Percentiles rank a stretch among this genome's conserved stretches.
phyloP scores from a whole-genome alignment of 768 basidiomycete species.

The Leucosporidium creatinivorum region DNA sequence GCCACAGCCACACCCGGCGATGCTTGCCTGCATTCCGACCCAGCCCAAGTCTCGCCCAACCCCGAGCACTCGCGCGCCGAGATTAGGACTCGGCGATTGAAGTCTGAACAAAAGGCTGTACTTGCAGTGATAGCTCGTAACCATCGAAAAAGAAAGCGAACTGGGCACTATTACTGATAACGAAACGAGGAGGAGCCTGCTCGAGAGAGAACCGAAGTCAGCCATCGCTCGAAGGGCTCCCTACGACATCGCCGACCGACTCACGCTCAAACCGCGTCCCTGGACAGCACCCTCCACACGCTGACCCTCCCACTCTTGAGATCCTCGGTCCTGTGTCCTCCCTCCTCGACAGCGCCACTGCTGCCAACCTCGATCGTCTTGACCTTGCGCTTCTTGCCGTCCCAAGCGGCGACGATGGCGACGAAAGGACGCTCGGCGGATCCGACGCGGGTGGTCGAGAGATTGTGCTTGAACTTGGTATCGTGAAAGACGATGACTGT shows the following conservation, averaged over 20 bases:
- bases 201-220: no score
- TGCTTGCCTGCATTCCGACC: no score
- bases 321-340: constrained; percentile 24
- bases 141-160: no score
- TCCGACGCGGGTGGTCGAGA: constrained; percentile 22
- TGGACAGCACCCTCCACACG: constrained; percentile 17
- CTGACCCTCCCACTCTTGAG: constrained; percentile 19
- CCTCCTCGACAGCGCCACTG: constrained; percentile 17
- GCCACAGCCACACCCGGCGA: no score
- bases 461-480: constrained; percentile 31
- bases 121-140: no score
- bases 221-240: no score
- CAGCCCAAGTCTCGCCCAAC: no score
- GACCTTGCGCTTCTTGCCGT: constrained; percentile 30
- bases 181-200: no score
- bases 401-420: constrained; percentile 28
- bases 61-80: no score
- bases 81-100: no score
- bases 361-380: constrained; percentile 26
- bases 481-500: constrained; percentile 18
- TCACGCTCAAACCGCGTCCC: background rate
- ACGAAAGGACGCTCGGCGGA: constrained; percentile 2
- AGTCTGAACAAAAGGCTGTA: no score
- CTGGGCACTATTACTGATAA: no score
- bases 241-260: background rate